These are phyloP conservation scores for Linanthus parryae DNA, from an alignment of 148 eudicot genomes.

Conservation along the genomic window DNA sequence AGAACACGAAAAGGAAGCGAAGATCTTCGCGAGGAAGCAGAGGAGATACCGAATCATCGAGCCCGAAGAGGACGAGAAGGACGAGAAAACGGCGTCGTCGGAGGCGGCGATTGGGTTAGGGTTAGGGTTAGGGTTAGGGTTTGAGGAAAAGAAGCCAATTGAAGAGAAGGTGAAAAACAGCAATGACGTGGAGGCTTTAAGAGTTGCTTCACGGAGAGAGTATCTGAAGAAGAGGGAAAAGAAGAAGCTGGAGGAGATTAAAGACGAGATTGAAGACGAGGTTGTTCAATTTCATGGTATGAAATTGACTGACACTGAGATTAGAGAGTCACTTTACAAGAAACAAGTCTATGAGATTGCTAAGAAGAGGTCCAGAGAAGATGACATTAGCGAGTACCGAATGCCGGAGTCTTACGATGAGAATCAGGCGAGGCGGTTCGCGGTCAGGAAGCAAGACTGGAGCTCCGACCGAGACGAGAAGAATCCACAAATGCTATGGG, in stretches of 20 bases:
- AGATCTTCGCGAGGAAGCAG: not conserved
- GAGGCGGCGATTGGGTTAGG: no score
- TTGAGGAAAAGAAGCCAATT: no score
- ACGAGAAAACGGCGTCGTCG: no score
- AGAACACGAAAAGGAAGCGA: not conserved
- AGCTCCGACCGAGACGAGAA: constrained; percentile 30
- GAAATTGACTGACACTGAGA: not conserved
- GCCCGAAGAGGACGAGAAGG: not conserved
- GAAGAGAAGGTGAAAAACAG: no score
- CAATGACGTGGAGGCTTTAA: no score
- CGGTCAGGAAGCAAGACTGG: constrained; percentile 36
- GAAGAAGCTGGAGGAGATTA: not conserved
- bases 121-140: no score
- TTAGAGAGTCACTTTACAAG: not conserved
- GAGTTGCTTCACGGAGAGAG: not conserved
- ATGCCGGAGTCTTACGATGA: constrained; percentile 3
- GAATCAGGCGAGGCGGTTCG: constrained; percentile 72
- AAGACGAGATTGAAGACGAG: constrained; percentile 1
- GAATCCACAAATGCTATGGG: no score
- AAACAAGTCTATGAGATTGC: not conserved
- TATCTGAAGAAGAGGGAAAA: not conserved
- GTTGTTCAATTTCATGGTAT: not conserved
- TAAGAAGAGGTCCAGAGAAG: not conserved
- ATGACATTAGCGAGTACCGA: not conserved
- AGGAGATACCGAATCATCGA: not conserved